Base-by-base conservation (phyloP, 345 rosid species). In the Eucalyptus guilfoylei region DNA sequence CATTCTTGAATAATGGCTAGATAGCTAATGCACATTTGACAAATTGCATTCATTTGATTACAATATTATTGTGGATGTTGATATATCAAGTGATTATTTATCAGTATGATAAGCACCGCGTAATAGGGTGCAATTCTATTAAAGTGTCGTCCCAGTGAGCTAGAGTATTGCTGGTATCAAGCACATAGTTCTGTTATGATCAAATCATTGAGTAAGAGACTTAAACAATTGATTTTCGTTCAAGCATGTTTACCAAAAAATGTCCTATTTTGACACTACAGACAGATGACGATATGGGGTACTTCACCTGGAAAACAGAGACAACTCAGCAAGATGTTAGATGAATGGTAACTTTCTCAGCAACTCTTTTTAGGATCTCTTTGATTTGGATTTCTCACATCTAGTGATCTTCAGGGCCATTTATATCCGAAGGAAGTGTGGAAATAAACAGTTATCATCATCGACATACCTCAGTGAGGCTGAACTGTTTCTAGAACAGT, bases 231-330 rank as follows among this genome's bases (percentile, higher is more conserved):
- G 26, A 76, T 37, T 37, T 34, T 21, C 0, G 14, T 76, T 37
- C 47, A 76, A 76, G 83, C 83, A 37, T 76, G 83, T 40, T 76
- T 76, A 76, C 85, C 47, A 40, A 76, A 76, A 13, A 76, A 76
- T 40, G 28, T 86, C 62, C 87, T n/a, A 32, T 86, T 15, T 86
- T 85, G 89, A 88, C 86, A 37, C 89, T 89, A 19, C 92, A 98
- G 99, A 95, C 99, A 96, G 92, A 97, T 98, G 97, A 94, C 95
- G 87, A 96, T 64, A 85, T 98, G 99, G 99, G 95, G 96, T 83
- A 96, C 96, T 72, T 97, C 98, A 88, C 88, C 93, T 37, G 99
- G 92, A 93, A 98, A 97, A 94, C 97, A 95, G 94, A 93, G 88
- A 90, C 95, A 94, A 92, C 96, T 98, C 80, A 90, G 96, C 95